phyloP scores from a whole-genome alignment of 176 grass and related monocot genomes.

The Lolium perenne region DNA sequence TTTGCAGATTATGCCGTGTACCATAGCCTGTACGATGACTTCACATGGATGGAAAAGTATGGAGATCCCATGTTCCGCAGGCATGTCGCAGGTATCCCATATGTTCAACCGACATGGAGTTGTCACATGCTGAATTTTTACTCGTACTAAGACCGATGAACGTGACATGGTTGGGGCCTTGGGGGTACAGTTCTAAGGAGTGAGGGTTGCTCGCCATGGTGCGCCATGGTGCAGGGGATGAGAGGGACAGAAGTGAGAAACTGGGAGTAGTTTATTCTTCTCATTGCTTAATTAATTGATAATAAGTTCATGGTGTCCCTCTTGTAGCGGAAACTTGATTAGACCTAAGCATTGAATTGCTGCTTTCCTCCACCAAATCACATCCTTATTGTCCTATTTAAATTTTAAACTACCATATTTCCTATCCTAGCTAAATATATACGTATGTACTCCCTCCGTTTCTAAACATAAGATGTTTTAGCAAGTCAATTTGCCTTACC shows the following conservation, averaged over 20 bases:
- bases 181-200: not conserved
- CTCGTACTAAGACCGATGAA: not conserved
- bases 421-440: too few species aligned
- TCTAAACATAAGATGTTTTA: too few species aligned
- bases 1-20: constrained; percentile 80
- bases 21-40: constrained; percentile 90
- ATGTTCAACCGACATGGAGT: not conserved
- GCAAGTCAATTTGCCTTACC: too few species aligned
- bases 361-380: not conserved
- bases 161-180: not conserved
- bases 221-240: not conserved
- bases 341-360: not conserved
- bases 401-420: too few species aligned
- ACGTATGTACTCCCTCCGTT: too few species aligned
- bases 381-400: not conserved
- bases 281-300: not conserved
- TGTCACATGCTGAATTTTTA: not conserved
- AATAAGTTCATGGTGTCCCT: not conserved
- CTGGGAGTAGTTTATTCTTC: not conserved
- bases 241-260: not conserved
- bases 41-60: constrained; percentile 89
- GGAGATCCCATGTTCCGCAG: constrained; percentile 85
- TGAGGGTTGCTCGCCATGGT: not conserved
- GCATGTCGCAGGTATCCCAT: constrained; percentile 70
- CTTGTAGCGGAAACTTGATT: not conserved